These are phyloP conservation scores for Scheffersomyces ergatensis DNA, from an alignment of 805 yeast species.

Conservation along the genomic window DNA sequence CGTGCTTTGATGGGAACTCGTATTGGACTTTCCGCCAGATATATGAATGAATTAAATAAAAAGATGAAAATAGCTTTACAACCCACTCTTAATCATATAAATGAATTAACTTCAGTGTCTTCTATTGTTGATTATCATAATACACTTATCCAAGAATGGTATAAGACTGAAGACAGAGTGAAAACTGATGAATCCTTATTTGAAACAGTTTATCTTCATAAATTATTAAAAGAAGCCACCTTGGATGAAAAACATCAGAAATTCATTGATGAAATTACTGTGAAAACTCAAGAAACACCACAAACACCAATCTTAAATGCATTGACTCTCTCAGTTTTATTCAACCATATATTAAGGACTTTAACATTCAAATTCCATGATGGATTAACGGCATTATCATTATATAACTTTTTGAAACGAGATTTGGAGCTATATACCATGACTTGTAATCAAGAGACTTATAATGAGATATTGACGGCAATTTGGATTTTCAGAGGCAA, in stretches of 20 bases:
- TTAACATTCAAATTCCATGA: slow-evolving; percentile 24
- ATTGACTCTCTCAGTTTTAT: slow-evolving; percentile 33
- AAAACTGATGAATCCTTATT: neutral
- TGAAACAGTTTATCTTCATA: slow-evolving; percentile 1
- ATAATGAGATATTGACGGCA: slow-evolving; percentile 34
- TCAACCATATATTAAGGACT: slow-evolving; percentile 28
- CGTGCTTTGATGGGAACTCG: neutral
- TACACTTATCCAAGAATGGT: slow-evolving; percentile 11
- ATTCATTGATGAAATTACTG: slow-evolving; percentile 13
- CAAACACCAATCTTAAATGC: slow-evolving; percentile 25
- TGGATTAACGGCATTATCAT: slow-evolving; percentile 33
- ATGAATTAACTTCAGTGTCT: slow-evolving; percentile 7
- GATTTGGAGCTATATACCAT: slow-evolving; percentile 32
- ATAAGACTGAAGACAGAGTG: neutral
- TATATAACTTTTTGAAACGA: slow-evolving; percentile 33
- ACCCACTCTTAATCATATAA: slow-evolving; percentile 21
- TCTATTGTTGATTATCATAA: slow-evolving; percentile 17
- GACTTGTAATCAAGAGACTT: slow-evolving; percentile 39
- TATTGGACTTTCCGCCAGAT: neutral
- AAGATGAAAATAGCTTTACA: slow-evolving; percentile 9
- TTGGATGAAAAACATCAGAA: slow-evolving; percentile 14
- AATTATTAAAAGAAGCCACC: slow-evolving; percentile 2
- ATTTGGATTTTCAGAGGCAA: slow-evolving; percentile 40
- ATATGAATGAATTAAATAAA: slow-evolving; percentile 1
- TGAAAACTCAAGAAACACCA: slow-evolving; percentile 15